Percentiles rank a stretch among this genome's conserved stretches.
Conservation (phyloP, 305 asterid species). For the Stenogyne calaminthoides region DNA sequence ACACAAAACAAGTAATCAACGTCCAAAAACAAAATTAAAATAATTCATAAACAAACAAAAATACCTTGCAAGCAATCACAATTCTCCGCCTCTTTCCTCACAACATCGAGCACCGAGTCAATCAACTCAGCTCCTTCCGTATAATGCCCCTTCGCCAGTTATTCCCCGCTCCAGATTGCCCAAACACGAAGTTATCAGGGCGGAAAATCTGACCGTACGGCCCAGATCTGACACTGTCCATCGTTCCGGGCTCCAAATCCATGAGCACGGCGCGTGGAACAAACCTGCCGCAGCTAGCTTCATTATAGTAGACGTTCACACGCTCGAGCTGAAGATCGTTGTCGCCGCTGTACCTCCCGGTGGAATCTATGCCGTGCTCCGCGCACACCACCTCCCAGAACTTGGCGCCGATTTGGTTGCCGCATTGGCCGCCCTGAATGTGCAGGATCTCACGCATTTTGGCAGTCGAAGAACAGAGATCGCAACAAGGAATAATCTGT, state of each 20-base stretch:
- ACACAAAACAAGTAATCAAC: background rate
- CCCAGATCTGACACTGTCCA: constrained; percentile 68
- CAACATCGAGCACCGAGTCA: constrained; percentile 66
- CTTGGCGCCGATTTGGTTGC: constrained; percentile 61
- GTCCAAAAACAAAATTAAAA: background rate
- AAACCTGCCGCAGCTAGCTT: constrained; percentile 60
- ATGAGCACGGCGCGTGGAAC: constrained; percentile 70
- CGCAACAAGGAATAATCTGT: background rate
- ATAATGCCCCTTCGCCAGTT: constrained; percentile 65
- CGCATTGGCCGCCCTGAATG: constrained; percentile 73
- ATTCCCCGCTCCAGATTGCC: constrained; percentile 66
- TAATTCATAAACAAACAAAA: background rate
- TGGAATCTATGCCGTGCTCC: constrained; percentile 48
- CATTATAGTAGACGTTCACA: constrained; percentile 62
- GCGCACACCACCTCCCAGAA: constrained; percentile 36
- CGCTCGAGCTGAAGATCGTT: constrained; percentile 57
- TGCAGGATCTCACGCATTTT: constrained; percentile 62
- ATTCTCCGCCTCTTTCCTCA: constrained; percentile 65
- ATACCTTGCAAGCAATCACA: constrained; percentile 67
- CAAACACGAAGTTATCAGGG: constrained; percentile 55
- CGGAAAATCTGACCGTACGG: constrained; percentile 42
- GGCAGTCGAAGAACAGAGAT: background rate
- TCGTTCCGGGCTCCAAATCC: constrained; percentile 70
- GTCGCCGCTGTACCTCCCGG: constrained; percentile 66
- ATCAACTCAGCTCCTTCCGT: constrained; percentile 73